These are phyloP conservation scores for Penicillium manginii DNA, from an alignment of 495 filamentous ascomycete genomes.

Conservation along the genomic window DNA sequence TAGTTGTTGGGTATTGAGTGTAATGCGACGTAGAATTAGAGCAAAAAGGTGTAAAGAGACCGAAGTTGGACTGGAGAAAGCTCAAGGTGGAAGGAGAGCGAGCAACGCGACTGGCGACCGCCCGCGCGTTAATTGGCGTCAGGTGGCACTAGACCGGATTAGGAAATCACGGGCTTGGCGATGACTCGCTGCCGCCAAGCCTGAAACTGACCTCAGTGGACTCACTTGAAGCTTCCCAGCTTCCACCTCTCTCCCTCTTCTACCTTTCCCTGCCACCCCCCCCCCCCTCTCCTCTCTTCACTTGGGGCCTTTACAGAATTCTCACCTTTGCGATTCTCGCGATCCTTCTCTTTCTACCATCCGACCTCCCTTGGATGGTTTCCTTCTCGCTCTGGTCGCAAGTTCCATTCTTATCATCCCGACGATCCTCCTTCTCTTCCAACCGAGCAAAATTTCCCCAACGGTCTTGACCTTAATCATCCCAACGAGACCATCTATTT, in stretches of 20 bases:
- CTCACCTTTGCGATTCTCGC: conserved; percentile 1
- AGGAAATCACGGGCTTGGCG: conserved; percentile 28
- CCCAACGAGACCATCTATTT: background rate
- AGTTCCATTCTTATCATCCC: conserved; percentile 2
- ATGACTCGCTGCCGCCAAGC: conserved; percentile 22
- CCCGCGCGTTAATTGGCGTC: conserved; percentile 45
- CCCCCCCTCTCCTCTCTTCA: background rate
- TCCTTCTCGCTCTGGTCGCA: conserved; percentile 2
- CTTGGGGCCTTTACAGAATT: background rate
- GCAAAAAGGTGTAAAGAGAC: conserved; percentile 1
- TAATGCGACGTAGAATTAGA: conserved; percentile 4
- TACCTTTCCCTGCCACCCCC: background rate
- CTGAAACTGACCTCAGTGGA: conserved; percentile 9
- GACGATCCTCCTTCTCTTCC: conserved; percentile 1
- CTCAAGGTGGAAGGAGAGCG: conserved; percentile 11
- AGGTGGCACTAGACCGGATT: conserved; percentile 28
- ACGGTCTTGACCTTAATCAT: background rate
- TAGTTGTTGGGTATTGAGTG: background rate
- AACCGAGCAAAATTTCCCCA: background rate
- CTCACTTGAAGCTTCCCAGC: conserved; percentile 12
- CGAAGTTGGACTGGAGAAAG: background rate
- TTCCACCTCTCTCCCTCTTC: background rate
- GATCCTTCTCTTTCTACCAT: too few species aligned
- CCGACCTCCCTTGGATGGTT: too few species aligned
- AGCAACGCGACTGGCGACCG: conserved; percentile 26